phyloP scores from a whole-genome alignment of 2,329 filamentous ascomycete species.

The Calycina marina region DNA sequence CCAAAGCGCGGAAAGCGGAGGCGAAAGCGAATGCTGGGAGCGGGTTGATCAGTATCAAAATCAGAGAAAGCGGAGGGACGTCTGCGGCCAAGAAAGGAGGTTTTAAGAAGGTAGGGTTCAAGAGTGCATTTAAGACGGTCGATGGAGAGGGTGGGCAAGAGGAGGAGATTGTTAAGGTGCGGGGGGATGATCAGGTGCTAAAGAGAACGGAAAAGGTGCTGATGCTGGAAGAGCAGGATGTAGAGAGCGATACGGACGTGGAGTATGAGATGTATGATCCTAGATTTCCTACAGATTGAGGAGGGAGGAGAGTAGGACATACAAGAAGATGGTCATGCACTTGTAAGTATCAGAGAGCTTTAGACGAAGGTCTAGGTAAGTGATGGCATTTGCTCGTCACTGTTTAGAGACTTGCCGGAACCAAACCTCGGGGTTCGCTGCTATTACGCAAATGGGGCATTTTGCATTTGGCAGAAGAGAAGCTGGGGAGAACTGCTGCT shows the following conservation, averaged over 20 bases:
- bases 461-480: no score
- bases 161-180: conserved; percentile 17
- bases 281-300: conserved; percentile 43
- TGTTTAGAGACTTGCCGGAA: no score
- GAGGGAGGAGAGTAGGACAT: no score
- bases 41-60: conserved; percentile 53
- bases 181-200: not conserved
- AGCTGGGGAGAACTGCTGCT: no score
- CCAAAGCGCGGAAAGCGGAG: conserved; percentile 53
- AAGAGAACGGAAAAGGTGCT: conserved; percentile 8
- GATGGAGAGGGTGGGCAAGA: conserved; percentile 29
- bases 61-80: conserved; percentile 36
- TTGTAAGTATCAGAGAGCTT: no score
- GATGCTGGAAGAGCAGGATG: conserved; percentile 32
- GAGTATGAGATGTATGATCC: conserved; percentile 53
- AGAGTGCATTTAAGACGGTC: conserved; percentile 52
- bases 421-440: no score
- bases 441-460: no score
- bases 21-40: conserved; percentile 47
- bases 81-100: conserved; percentile 26
- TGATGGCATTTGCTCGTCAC: no score
- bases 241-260: conserved; percentile 33
- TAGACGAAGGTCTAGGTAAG: no score
- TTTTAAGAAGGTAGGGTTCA: conserved; percentile 76
- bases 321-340: no score